Evolutionary conservation across 2,329 filamentous ascomycete genomes (phyloP), one percentile per base, ranked within the genome.

Genomic region (Aureobasidium sp.): DNA sequence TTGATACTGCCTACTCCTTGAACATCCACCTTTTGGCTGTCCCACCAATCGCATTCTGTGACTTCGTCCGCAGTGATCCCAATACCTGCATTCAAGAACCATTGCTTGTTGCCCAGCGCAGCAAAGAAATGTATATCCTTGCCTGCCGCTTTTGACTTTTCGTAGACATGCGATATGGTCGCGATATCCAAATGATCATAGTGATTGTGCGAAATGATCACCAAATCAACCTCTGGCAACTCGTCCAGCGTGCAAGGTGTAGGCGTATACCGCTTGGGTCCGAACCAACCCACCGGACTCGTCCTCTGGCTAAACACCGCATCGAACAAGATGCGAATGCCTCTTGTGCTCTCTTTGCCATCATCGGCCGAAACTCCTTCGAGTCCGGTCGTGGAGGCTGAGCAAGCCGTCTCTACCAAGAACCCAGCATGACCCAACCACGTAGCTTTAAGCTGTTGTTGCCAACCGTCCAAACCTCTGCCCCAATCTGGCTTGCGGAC

Each of bases 121-220:
- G 74, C 77, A 49, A 81, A 70, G 63, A 79, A 78, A 51, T 75
- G 74, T 34, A 79, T 42, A 10, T 36, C n/a, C n/a, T 37, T 49
- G 4, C 71, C 63, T 0, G 72, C 71, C 16, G 72, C 71, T 44
- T 73, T 72, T 36, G 69, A 71, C 44, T 64, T 65, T 14, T 41
- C 48, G 64, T 77, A 77, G 21, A 80, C 65, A 29, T 72, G 68
- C 62, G 67, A 72, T 42, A 84, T 68, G 0, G 78, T 79, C 21
- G 74, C 70, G 5, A 73, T 69, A 63, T 83, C 80, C 54, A 83
- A 72, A 63, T 84, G 81, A 64, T 84, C 81, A 65, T 82, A 83
- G 66, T 84, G 81, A 64, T 82, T 80, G 67, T 84, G 82, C 59
- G 77, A 80, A 51, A 84, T 81, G 62, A 76, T 71, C 3, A 84